Evolutionary conservation across 768 basidiomycete species (phyloP), one percentile per base, ranked within the genome.

Genomic region (Xerocomellus amylosporus): DNA sequence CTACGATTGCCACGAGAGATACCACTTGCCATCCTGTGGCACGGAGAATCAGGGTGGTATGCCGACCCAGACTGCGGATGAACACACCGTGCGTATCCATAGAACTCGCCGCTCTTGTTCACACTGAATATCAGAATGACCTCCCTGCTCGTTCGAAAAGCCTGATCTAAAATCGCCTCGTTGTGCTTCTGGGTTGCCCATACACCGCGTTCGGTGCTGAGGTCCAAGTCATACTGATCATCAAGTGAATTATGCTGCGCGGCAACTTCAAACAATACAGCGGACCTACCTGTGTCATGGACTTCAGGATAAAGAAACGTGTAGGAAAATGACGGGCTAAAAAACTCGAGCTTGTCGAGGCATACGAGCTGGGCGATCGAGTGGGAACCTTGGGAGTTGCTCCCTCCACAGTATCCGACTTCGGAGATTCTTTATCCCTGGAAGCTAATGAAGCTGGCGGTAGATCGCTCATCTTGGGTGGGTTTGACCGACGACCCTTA

Each of bases 131-230:
- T 85, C 41, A 98, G 79, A 64, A 79, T 89, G 4, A 98, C 95
- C 24, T 95, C 90, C 58, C 82, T 79, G 58, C 88, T 87, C 3
- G 93, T 97, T n/a, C 94, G 85, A 70, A 78, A 98, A 1, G 96
- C 95, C 68, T 92, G 92, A 60, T 98, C 93, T 15, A 97, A 76
- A 45, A 96, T 84, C 9, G 83, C 84, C 71, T 97, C 93, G 64
- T 96, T 97, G 73, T 96, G 94, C 61, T 77, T 80, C 72, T 98
- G 96, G 1, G 95, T 98, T 42, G 90, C 88, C 96, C 96, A 98
- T 2, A 90, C 51, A 1, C 90, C 88, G 14, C 79, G 80, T 66
- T 87, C 76, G 24, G 91, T 84, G 68, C 90, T 93, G 33, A 88
- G 72, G 60, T 94, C 86, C 65, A 93, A 72, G 70, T 91, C 90